Conservation (phyloP, 768 basidiomycete species). For the Mycena capillaripes region DNA sequence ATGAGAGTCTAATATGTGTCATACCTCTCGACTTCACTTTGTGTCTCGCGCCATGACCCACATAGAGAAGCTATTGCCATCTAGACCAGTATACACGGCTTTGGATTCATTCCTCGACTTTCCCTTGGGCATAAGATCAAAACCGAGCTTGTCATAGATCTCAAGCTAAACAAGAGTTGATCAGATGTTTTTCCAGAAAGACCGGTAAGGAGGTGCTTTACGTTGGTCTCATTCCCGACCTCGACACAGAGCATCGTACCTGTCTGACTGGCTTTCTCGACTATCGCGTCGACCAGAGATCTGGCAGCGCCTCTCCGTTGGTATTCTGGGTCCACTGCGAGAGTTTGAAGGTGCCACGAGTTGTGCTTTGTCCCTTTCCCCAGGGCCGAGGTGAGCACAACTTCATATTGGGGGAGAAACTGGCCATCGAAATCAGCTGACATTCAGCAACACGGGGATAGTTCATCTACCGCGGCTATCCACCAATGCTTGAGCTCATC, state of each 20-base stretch:
- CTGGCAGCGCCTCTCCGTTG: background rate
- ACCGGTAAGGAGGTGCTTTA: background rate
- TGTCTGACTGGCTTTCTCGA: background rate
- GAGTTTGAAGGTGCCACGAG: conserved; percentile 24
- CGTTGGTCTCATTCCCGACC: background rate
- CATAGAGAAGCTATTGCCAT: too few species aligned
- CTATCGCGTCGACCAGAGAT: background rate
- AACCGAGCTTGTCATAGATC: too few species aligned
- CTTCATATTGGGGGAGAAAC: background rate
- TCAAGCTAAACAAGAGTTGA: too few species aligned
- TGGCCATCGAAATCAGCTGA: background rate
- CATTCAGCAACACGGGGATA: too few species aligned
- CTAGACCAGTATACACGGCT: too few species aligned
- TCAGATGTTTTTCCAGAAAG: too few species aligned
- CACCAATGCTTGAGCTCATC: conserved; percentile 16
- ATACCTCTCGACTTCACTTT: too few species aligned
- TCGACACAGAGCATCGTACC: background rate
- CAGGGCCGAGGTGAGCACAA: background rate
- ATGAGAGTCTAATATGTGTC: too few species aligned
- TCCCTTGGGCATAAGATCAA: too few species aligned
- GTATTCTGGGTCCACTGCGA: conserved; percentile 19
- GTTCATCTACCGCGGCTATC: background rate
- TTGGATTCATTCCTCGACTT: too few species aligned
- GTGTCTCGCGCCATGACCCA: too few species aligned
- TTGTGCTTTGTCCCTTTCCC: background rate